Evolutionary conservation across 78 protist species (phyloP).

Genomic region (Anaeramoeba flamelloides): DNA sequence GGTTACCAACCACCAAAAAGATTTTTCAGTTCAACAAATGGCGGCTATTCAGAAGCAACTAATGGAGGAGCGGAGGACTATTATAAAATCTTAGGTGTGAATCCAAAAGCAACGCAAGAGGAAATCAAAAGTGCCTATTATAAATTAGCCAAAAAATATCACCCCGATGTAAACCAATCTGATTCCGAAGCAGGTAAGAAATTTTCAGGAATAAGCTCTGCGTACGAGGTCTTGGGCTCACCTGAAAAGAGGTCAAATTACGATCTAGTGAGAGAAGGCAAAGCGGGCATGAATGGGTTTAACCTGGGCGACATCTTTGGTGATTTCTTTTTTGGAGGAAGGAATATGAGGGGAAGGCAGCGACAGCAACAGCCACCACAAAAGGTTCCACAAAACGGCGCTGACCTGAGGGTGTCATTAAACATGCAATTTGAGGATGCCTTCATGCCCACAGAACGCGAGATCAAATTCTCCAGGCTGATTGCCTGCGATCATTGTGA

Average conservation of each 20-base stretch:
- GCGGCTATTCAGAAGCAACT: too few relatives aligned
- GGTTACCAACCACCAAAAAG: too few relatives aligned
- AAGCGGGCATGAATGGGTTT: too few relatives aligned
- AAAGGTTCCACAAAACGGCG: not conserved
- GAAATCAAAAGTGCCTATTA: slow-evolving; percentile 44
- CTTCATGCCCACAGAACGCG: slow-evolving; percentile 14
- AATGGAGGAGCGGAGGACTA: too few relatives aligned
- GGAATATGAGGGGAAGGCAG: not conserved
- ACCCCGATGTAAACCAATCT: slow-evolving; percentile 31
- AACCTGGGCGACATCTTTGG: slow-evolving; percentile 32
- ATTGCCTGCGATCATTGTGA: slow-evolving; percentile 9
- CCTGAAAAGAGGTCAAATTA: too few relatives aligned
- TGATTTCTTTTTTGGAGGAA: slow-evolving; percentile 11
- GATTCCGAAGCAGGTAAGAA: not conserved
- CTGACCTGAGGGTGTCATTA: slow-evolving; percentile 19
- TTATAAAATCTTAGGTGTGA: slow-evolving; percentile 40
- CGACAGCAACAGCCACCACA: not conserved
- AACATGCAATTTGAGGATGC: slow-evolving; percentile 21
- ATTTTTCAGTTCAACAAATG: too few relatives aligned
- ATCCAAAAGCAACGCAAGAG: not conserved
- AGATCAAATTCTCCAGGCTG: slow-evolving; percentile 16
- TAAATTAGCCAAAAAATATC: slow-evolving; percentile 28
- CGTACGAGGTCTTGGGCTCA: too few relatives aligned
- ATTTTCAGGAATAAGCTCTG: slow-evolving; percentile 8
- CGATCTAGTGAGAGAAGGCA: too few relatives aligned